Evolutionary conservation across 768 basidiomycete species (phyloP), one percentile per base, ranked within the genome.

Genomic region (Boletellus ananas): DNA sequence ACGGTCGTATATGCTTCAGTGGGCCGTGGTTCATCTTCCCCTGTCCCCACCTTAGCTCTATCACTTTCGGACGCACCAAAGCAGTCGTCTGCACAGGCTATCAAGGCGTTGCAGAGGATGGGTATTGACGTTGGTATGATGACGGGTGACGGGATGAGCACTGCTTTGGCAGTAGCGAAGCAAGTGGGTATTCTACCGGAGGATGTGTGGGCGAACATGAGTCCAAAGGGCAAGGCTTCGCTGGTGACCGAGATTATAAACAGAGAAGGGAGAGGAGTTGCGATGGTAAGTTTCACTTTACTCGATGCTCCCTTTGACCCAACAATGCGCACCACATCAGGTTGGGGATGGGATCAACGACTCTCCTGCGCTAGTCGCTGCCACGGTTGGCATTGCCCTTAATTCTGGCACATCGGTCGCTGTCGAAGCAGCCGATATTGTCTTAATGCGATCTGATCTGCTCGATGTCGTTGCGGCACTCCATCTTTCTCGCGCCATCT

Each of bases 341-440:
- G 93, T 99, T 35, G 96, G 96, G 20, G 96, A 99, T 68, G 96
- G 96, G 31, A 96, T 98, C 73, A 98, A 99, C 67, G 96, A 99
- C 66, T 97, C 95, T 3, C 95, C 94, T 2, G 96, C 95, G 12
- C 84, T 99, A 2, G 94, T 94, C 14, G 94, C 92, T 4, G 91
- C 95, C 1, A 91, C 93, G 1, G 90, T 99, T 20, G 96, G 96
- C 36, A 94, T 99, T 52, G 96, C 96, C 1, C 81, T 99, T 6
- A 94, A 91, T 11, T 90, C 93, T 3, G 96, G 96, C 29, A 94
- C 96, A 16, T 95, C 93, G 6, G 92, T 99, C 38, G 96, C 96
- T 10, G 87, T 99, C 45, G 96, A 98, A 74, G 96, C 96, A 0
- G 96, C 96, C 13, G 96, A 98, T 69, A 86, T 98, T 50, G 94